Percentiles rank a stretch among this genome's conserved stretches.
phyloP scores from a whole-genome alignment of 2,329 filamentous ascomycete species.

The Penicillium sp. region DNA sequence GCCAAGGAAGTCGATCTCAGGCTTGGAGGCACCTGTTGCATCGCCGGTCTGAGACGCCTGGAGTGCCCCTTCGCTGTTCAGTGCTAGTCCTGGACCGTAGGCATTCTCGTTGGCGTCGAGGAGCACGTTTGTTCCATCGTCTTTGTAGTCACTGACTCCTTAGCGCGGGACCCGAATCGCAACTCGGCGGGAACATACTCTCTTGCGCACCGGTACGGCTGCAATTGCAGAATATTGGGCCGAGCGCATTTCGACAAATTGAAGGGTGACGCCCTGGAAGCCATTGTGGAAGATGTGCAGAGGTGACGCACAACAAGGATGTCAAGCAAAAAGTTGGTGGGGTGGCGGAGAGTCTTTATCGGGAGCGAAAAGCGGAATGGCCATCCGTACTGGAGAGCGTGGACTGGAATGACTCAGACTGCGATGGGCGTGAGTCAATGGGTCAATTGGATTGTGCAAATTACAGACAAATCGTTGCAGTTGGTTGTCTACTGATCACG shows the following conservation, averaged over 20 bases:
- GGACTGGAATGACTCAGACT: too few species aligned
- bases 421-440: too few species aligned
- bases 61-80: slow-evolving; percentile 50
- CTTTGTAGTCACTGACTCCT: slow-evolving; percentile 84
- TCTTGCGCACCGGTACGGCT: slow-evolving; percentile 77
- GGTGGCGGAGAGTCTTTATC: too few species aligned
- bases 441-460: too few species aligned
- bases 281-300: slow-evolving; percentile 33
- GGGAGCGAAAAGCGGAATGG: too few species aligned
- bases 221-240: slow-evolving; percentile 70
- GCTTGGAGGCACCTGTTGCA: slow-evolving; percentile 43
- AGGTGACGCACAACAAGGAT: too few species aligned
- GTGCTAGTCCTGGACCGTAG: slow-evolving; percentile 73
- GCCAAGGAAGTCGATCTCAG: slow-evolving; percentile 71
- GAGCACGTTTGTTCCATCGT: slow-evolving; percentile 91
- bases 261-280: slow-evolving; percentile 55
- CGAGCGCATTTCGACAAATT: slow-evolving; percentile 71
- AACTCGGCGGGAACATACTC: slow-evolving; percentile 57
- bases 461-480: too few species aligned
- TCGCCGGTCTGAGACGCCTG: slow-evolving; percentile 44
- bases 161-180: slow-evolving; percentile 17
- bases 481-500: too few species aligned
- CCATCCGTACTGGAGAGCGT: too few species aligned
- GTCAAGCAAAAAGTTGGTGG: slow-evolving; percentile 9
- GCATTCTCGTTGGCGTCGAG: slow-evolving; percentile 98